Percentiles rank a stretch among this genome's conserved stretches.
These are phyloP conservation scores for Phytophthora pisi DNA, from an alignment of 352 stramenopile species.

Conservation along the genomic window DNA sequence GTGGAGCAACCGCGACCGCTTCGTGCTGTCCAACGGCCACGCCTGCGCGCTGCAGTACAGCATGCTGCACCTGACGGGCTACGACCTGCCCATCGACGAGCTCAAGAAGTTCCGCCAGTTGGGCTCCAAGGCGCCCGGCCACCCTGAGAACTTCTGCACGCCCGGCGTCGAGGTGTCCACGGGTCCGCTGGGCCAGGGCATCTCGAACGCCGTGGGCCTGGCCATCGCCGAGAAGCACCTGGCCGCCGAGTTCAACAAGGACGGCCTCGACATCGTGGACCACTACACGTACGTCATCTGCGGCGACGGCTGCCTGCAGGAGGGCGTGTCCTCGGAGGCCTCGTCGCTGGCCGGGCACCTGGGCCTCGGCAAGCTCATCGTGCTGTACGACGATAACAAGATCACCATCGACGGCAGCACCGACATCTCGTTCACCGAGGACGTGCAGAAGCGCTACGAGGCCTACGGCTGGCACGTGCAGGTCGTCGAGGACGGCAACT, in stretches of 20 bases:
- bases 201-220: constrained; percentile 98
- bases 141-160: constrained; percentile 98
- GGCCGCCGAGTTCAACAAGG: constrained; percentile 98
- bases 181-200: constrained; percentile 97
- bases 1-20: constrained; percentile 98
- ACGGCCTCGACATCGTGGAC: constrained; percentile 94
- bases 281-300: constrained; percentile 99
- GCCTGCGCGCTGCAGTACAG: constrained; percentile 98
- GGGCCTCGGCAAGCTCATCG: constrained; percentile 98
- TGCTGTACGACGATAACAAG: constrained; percentile 99
- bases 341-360: constrained; percentile 97
- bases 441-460: constrained; percentile 98
- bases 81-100: constrained; percentile 96
- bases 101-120: constrained; percentile 98
- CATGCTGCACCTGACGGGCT: constrained; percentile 98
- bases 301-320: constrained; percentile 98
- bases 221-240: constrained; percentile 98
- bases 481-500: constrained; percentile 94
- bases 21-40: constrained; percentile 99
- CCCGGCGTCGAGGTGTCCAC: constrained; percentile 97
- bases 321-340: constrained; percentile 97
- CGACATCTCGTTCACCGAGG: constrained; percentile 97
- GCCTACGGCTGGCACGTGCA: constrained; percentile 98
- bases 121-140: constrained; percentile 95
- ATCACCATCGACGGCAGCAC: constrained; percentile 99